These are phyloP conservation scores for Daldinia eschscholtzii DNA, from an alignment of 2,329 filamentous ascomycete species.

Conservation along the genomic window DNA sequence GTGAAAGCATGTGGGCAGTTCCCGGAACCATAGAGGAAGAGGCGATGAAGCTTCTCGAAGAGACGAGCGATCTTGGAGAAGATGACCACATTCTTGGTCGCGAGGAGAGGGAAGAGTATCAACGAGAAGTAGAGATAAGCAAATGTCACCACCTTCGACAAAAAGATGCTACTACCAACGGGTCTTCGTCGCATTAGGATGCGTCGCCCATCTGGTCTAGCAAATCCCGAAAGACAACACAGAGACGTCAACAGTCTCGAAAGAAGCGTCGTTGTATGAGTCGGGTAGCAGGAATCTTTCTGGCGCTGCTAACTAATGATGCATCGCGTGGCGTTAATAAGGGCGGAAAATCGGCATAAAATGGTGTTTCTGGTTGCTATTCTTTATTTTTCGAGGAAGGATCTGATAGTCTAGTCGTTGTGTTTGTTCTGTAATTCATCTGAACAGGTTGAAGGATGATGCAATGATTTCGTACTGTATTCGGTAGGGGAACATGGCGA, in stretches of 20 bases:
- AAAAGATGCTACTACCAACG: slow-evolving; percentile 28
- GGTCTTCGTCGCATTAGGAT: slow-evolving; percentile 37
- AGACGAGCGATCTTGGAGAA: slow-evolving; percentile 86
- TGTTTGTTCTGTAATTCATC: background rate
- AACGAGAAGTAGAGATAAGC: slow-evolving; percentile 25
- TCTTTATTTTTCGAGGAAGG: background rate
- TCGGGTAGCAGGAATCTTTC: background rate
- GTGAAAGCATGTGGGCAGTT: slow-evolving; percentile 95
- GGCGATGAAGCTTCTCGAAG: slow-evolving; percentile 85
- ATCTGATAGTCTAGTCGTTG: background rate
- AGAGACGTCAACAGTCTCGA: background rate
- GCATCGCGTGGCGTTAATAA: slow-evolving; percentile 29
- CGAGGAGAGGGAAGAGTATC: slow-evolving; percentile 74
- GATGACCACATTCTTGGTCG: slow-evolving; percentile 83
- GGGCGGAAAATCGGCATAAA: slow-evolving; percentile 23
- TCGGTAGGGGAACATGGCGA: background rate
- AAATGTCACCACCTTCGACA: slow-evolving; percentile 38
- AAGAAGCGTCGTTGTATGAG: background rate
- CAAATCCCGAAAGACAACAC: slow-evolving; percentile 3
- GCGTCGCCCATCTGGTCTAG: slow-evolving; percentile 4
- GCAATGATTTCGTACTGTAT: background rate
- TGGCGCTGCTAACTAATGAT: slow-evolving; percentile 3
- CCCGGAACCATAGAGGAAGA: slow-evolving; percentile 75
- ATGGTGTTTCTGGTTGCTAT: slow-evolving; percentile 4
- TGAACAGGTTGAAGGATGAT: background rate